Conservation (phyloP, 2,329 filamentous ascomycete genomes). For the Epichloe hybrida region DNA sequence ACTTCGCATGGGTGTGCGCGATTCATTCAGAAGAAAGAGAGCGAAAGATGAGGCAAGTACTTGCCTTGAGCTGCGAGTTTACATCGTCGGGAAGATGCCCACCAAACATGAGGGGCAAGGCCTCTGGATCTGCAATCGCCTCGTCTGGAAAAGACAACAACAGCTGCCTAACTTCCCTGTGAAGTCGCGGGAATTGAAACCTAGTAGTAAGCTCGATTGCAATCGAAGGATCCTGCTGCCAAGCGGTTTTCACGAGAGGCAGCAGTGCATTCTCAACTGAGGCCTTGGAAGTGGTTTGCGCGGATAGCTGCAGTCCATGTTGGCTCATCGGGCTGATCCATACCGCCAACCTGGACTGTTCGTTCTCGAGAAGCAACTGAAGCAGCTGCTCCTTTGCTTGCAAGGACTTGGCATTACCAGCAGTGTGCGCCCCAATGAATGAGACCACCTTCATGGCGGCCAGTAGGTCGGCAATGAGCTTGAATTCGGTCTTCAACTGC, state of each 20-base stretch:
- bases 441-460: constrained; percentile 50
- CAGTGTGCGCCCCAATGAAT: constrained; percentile 39
- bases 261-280: constrained; percentile 34
- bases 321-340: constrained; percentile 77
- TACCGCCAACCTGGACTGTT: constrained; percentile 69
- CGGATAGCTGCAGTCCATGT: constrained; percentile 24
- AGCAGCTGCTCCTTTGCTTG: constrained; percentile 75
- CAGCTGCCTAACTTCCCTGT: constrained; percentile 63
- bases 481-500: constrained; percentile 85
- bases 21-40: not conserved
- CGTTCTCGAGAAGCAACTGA: constrained; percentile 65
- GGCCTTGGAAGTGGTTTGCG: constrained; percentile 27
- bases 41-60: not conserved
- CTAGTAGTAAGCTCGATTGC: constrained; percentile 74
- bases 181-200: constrained; percentile 62
- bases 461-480: constrained; percentile 64
- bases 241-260: constrained; percentile 66
- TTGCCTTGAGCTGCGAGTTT: constrained; percentile 64
- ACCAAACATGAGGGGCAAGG: constrained; percentile 70
- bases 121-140: constrained; percentile 68
- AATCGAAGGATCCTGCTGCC: constrained; percentile 71
- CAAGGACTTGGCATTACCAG: constrained; percentile 49
- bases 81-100: constrained; percentile 65
- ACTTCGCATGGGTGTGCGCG: not conserved
- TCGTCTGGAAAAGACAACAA: constrained; percentile 74